These are phyloP conservation scores for Miscanthus lutarioriparius DNA, from an alignment of 176 grass and related monocot species.

Conservation along the genomic window DNA sequence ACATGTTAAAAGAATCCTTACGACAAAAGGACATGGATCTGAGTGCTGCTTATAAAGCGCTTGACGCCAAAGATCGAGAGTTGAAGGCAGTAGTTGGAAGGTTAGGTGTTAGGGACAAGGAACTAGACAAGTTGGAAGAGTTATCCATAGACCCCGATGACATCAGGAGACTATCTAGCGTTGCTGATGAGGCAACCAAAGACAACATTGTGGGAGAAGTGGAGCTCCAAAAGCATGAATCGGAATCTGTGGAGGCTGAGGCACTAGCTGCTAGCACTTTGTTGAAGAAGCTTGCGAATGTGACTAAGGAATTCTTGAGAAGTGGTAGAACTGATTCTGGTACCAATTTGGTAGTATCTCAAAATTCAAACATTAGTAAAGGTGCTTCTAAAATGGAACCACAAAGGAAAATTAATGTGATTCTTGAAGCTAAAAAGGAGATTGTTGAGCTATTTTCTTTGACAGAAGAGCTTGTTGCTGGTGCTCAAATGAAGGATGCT, in stretches of 20 bases:
- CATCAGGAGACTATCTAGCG: slow-evolving; percentile 7
- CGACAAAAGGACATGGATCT: slow-evolving; percentile 53
- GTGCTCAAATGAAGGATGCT: slow-evolving; percentile 29
- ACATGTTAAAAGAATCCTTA: slow-evolving; percentile 53
- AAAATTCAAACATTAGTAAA: neutral
- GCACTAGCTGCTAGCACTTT: slow-evolving; percentile 50
- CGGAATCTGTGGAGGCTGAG: slow-evolving; percentile 30
- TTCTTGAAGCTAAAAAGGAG: slow-evolving; percentile 56
- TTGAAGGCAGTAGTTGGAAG: slow-evolving; percentile 42
- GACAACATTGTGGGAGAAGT: neutral
- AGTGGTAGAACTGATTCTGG: slow-evolving; percentile 20
- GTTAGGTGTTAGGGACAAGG: slow-evolving; percentile 42
- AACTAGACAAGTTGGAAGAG: slow-evolving; percentile 43
- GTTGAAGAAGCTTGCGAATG: slow-evolving; percentile 42
- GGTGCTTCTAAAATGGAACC: slow-evolving; percentile 1
- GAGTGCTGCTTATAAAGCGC: slow-evolving; percentile 35
- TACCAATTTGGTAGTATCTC: slow-evolving; percentile 21
- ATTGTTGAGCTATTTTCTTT: slow-evolving; percentile 51
- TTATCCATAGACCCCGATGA: slow-evolving; percentile 29
- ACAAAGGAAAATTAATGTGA: slow-evolving; percentile 15
- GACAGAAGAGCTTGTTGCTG: slow-evolving; percentile 47
- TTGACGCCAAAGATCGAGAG: slow-evolving; percentile 61
- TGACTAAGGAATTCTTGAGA: slow-evolving; percentile 44
- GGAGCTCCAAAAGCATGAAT: neutral
- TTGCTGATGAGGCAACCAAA: slow-evolving; percentile 21